Evolutionary conservation across 352 stramenopile species (phyloP).

Genomic region (Phytopythium vexans): DNA sequence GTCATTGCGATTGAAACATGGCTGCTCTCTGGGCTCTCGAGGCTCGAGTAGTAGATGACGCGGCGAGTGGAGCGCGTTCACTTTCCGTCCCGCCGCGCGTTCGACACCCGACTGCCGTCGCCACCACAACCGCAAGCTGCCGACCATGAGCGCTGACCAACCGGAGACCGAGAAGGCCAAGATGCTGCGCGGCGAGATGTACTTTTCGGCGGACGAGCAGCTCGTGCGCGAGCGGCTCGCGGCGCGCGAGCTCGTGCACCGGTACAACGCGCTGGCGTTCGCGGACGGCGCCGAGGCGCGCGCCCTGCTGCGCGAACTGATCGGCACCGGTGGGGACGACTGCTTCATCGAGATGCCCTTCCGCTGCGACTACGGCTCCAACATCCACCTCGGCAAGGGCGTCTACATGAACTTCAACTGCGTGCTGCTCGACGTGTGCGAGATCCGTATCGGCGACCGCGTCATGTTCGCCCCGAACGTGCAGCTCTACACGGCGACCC

Average conservation of each 20-base stretch:
- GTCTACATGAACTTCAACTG: conserved; percentile 90
- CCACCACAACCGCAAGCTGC: too few species aligned
- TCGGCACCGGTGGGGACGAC: conserved; percentile 35
- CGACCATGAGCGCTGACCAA: too few species aligned
- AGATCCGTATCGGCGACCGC: conserved; percentile 70
- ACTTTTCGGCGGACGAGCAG: conserved; percentile 29
- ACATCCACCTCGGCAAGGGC: conserved; percentile 63
- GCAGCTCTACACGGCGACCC: conserved; percentile 73
- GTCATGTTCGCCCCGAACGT: conserved; percentile 74
- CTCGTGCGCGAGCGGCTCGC: conserved; percentile 36
- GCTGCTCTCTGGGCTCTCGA: too few species aligned
- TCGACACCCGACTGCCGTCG: too few species aligned
- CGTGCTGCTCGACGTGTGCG: conserved; percentile 75
- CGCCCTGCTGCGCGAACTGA: conserved; percentile 28
- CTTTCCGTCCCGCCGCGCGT: too few species aligned
- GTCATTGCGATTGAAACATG: too few species aligned
- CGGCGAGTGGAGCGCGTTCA: too few species aligned
- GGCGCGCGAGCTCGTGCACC: conserved; percentile 27
- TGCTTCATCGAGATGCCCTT: conserved; percentile 79
- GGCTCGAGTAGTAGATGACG: too few species aligned
- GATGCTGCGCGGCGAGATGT: conserved; percentile 58
- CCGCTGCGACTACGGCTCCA: conserved; percentile 85
- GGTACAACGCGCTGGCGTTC: conserved; percentile 34
- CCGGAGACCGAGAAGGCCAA: conserved; percentile 39
- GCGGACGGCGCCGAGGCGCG: conserved; percentile 20